These are phyloP conservation scores for Penicillium sp. DNA, from an alignment of 2,329 filamentous ascomycete genomes.

Conservation along the genomic window DNA sequence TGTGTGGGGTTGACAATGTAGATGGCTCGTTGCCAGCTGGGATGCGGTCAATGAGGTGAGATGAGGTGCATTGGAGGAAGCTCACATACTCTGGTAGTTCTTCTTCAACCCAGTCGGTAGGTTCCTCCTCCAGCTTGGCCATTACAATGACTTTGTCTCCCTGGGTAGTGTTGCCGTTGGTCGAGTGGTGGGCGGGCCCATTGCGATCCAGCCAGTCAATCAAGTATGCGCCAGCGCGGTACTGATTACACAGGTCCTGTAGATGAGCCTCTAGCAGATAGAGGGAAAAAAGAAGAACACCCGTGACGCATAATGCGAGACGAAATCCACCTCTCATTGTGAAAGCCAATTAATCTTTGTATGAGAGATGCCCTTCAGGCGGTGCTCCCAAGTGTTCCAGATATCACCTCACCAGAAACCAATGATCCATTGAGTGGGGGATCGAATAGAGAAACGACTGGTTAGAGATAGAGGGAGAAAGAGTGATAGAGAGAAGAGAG, in stretches of 20 bases:
- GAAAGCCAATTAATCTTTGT: conserved; percentile 1
- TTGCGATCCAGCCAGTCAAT: conserved; percentile 29
- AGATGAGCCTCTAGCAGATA: conserved; percentile 34
- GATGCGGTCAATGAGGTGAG: not conserved
- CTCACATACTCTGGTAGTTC: conserved; percentile 47
- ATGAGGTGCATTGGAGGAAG: not conserved
- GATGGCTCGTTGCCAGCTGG: conserved; percentile 47
- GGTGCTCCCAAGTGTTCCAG: conserved; percentile 6
- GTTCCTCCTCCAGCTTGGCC: conserved; percentile 44
- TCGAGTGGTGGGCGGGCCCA: conserved; percentile 4
- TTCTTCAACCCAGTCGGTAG: conserved; percentile 46
- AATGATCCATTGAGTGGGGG: conserved; percentile 12
- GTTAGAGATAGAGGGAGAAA: not conserved
- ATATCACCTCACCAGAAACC: conserved; percentile 3
- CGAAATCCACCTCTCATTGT: conserved; percentile 35
- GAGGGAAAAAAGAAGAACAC: conserved; percentile 28
- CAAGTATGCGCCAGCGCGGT: conserved; percentile 37
- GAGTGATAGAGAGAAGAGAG: not conserved
- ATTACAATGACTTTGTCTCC: conserved; percentile 46
- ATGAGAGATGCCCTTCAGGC: conserved; percentile 5
- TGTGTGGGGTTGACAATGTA: conserved; percentile 43
- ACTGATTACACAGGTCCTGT: conserved; percentile 35
- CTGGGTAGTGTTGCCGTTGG: conserved; percentile 4
- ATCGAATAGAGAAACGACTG: not conserved
- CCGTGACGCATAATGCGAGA: conserved; percentile 23